Percentiles rank a stretch among this genome's conserved stretches.
Conservation (phyloP, 2,329 filamentous ascomycete genomes). For the Kalmusia sp. region DNA sequence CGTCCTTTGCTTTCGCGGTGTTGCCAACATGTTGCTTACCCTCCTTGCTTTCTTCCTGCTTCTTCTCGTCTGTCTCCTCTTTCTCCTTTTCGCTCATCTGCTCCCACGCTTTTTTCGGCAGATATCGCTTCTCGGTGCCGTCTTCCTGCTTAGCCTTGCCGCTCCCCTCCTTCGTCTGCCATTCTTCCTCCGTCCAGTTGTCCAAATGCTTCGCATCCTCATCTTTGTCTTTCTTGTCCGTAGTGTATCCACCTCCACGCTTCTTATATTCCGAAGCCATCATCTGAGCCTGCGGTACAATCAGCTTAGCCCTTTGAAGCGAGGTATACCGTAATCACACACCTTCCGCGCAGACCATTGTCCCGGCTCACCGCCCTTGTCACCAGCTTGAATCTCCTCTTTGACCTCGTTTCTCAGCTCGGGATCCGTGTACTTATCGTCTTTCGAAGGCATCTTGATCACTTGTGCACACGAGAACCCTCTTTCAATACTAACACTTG, state of each 20-base stretch:
- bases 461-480: not conserved
- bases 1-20: slow-evolving; percentile 51
- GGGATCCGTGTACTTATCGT: slow-evolving; percentile 55
- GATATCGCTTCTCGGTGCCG: slow-evolving; percentile 53
- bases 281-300: slow-evolving; percentile 50
- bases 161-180: slow-evolving; percentile 58
- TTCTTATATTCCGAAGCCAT: slow-evolving; percentile 58
- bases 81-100: slow-evolving; percentile 56
- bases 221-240: slow-evolving; percentile 52
- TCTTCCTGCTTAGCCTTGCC: slow-evolving; percentile 54
- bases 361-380: slow-evolving; percentile 57
- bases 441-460: slow-evolving; percentile 51
- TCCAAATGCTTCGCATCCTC: slow-evolving; percentile 53
- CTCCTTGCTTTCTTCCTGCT: slow-evolving; percentile 53
- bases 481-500: not conserved
- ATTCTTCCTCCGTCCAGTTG: slow-evolving; percentile 57
- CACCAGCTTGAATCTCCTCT: slow-evolving; percentile 53
- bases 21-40: slow-evolving; percentile 54
- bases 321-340: not conserved
- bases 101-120: slow-evolving; percentile 59
- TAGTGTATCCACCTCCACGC: slow-evolving; percentile 56
- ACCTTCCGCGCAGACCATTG: slow-evolving; percentile 60
- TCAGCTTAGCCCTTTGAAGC: not conserved
- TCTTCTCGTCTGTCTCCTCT: slow-evolving; percentile 55
- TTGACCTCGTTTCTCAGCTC: slow-evolving; percentile 56